A percentile compares a stretch with the other conserved stretches of the same genome.
phyloP scores from a whole-genome alignment of 495 filamentous ascomycete genomes.

The Apiosordaria backusii region DNA sequence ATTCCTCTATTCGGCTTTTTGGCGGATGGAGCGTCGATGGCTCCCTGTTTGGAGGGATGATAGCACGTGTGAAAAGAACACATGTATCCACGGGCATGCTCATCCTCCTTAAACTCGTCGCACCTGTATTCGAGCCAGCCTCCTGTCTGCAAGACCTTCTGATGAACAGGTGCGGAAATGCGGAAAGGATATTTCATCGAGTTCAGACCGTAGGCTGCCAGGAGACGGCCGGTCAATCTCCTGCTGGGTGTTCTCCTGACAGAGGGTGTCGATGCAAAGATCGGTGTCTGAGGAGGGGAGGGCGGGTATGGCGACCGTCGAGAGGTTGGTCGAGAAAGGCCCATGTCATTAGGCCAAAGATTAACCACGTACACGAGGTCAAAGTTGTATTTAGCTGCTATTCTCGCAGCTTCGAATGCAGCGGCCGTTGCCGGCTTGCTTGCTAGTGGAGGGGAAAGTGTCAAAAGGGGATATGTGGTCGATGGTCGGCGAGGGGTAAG shows the following conservation, averaged over 20 bases:
- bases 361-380: slow-evolving; percentile 46
- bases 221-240: slow-evolving; percentile 35
- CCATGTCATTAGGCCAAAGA: slow-evolving; percentile 38
- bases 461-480: slow-evolving; percentile 18
- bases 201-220: slow-evolving; percentile 40
- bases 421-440: slow-evolving; percentile 32
- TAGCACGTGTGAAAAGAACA: slow-evolving; percentile 39
- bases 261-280: background rate
- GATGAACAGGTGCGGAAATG: slow-evolving; percentile 36
- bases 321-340: slow-evolving; percentile 11
- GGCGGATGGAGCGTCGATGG: background rate
- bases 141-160: slow-evolving; percentile 33
- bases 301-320: background rate
- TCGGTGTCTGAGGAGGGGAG: slow-evolving; percentile 13
- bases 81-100: slow-evolving; percentile 39
- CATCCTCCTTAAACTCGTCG: slow-evolving; percentile 25
- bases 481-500: slow-evolving; percentile 5
- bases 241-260: background rate
- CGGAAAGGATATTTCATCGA: slow-evolving; percentile 38
- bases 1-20: slow-evolving; percentile 35
- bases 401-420: slow-evolving; percentile 41
- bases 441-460: slow-evolving; percentile 28
- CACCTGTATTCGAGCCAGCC: slow-evolving; percentile 43
- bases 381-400: slow-evolving; percentile 39
- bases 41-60: slow-evolving; percentile 14